Conservation (phyloP, 768 basidiomycete species). For the Suillus discolor region DNA sequence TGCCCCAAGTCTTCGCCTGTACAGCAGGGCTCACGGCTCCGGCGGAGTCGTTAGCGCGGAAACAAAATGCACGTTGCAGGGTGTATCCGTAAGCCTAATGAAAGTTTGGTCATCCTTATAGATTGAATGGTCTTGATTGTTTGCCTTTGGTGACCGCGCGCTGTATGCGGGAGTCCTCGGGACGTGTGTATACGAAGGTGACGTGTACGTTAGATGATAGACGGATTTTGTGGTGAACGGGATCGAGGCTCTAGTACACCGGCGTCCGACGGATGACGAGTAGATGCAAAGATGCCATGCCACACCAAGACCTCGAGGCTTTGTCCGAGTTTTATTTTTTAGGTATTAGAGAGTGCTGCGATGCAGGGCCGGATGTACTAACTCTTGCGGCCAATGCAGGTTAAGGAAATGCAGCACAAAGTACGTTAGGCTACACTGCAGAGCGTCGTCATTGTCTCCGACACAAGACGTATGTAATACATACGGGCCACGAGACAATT, state of each 20-base stretch:
- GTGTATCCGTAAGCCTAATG: conserved; percentile 26
- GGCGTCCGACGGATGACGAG: conserved; percentile 33
- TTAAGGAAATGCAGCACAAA: conserved; percentile 17
- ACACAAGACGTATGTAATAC: background rate
- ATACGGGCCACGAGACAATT: conserved; percentile 15
- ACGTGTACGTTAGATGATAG: background rate
- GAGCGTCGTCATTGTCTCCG: conserved; percentile 4
- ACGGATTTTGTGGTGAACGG: conserved; percentile 12
- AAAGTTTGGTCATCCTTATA: conserved; percentile 31
- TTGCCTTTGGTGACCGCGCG: background rate
- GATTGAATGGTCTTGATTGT: background rate
- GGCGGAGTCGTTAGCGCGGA: conserved; percentile 28
- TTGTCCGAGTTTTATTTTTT: conserved; percentile 24
- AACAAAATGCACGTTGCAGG: conserved; percentile 32
- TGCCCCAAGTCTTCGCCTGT: conserved; percentile 13
- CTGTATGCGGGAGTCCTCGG: background rate
- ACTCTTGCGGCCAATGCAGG: conserved; percentile 16
- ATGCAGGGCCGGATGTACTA: conserved; percentile 33
- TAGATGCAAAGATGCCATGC: conserved; percentile 29
- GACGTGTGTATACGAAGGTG: conserved; percentile 4
- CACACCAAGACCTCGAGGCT: conserved; percentile 38
- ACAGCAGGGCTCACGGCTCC: conserved; percentile 14
- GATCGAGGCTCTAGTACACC: conserved; percentile 25
- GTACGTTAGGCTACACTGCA: conserved; percentile 7
- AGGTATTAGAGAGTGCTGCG: conserved; percentile 33